phyloP scores from a whole-genome alignment of 805 yeast genomes.

The Kockiozyma suomiensis region DNA sequence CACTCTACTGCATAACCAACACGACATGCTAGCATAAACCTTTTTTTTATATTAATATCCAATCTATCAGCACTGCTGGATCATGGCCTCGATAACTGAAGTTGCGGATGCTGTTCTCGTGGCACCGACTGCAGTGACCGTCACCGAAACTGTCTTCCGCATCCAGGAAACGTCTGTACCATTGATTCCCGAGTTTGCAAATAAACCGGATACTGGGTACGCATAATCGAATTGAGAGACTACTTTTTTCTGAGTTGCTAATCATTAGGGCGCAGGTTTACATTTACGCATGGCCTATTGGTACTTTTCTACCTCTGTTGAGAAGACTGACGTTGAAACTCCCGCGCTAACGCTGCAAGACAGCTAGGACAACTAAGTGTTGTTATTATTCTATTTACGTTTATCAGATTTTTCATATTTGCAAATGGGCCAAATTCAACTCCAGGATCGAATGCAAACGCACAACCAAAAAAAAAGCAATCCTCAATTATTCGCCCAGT shows the following conservation, averaged over 20 bases:
- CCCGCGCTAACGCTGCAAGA: too few relatives aligned
- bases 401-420: slow-evolving; percentile 48
- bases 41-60: not conserved
- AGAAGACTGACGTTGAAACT: too few relatives aligned
- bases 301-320: too few relatives aligned
- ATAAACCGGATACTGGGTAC: slow-evolving; percentile 3
- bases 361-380: slow-evolving; percentile 48
- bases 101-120: not conserved
- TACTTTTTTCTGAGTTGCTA: not conserved
- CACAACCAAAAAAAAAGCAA: slow-evolving; percentile 24
- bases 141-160: slow-evolving; percentile 11
- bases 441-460: not conserved
- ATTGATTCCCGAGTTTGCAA: not conserved
- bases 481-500: slow-evolving; percentile 34
- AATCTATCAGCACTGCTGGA: not conserved
- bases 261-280: slow-evolving; percentile 14
- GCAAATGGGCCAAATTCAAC: slow-evolving; percentile 38
- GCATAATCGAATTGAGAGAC: not conserved
- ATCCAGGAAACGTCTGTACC: slow-evolving; percentile 9
- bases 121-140: not conserved
- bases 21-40: too few relatives aligned
- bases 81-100: not conserved
- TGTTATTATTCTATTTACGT: slow-evolving; percentile 43
- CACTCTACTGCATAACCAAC: too few relatives aligned
- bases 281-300: slow-evolving; percentile 37